Conservation (phyloP, 2,329 filamentous ascomycete species). For the Parastagonospora nodorum region DNA sequence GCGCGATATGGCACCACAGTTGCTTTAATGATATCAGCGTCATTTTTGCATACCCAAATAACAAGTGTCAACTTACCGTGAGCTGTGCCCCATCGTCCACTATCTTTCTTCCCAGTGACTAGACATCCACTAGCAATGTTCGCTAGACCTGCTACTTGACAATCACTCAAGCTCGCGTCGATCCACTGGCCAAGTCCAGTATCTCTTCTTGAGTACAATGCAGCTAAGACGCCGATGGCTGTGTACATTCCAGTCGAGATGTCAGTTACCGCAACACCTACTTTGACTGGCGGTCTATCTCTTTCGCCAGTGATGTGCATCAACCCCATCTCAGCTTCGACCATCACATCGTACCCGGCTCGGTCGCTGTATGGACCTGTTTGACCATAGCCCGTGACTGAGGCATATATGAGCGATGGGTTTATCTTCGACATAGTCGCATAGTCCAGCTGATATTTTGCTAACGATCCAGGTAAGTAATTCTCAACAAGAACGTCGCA, state of each 20-base stretch:
- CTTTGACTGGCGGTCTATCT: slow-evolving; percentile 90
- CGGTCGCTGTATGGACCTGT: slow-evolving; percentile 85
- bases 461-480: slow-evolving; percentile 84
- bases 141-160: slow-evolving; percentile 86
- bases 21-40: slow-evolving; percentile 55
- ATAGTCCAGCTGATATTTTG: slow-evolving; percentile 90
- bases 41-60: background rate
- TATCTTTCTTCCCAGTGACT: slow-evolving; percentile 83
- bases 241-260: slow-evolving; percentile 94
- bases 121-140: slow-evolving; percentile 92
- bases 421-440: slow-evolving; percentile 78
- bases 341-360: slow-evolving; percentile 98
- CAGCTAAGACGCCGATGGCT: slow-evolving; percentile 92
- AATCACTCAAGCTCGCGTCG: slow-evolving; percentile 88
- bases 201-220: slow-evolving; percentile 73
- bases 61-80: slow-evolving; percentile 66
- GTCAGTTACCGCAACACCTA: slow-evolving; percentile 97
- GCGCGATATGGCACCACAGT: slow-evolving; percentile 94
- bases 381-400: slow-evolving; percentile 95
- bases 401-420: slow-evolving; percentile 86
- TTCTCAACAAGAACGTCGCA: slow-evolving; percentile 96
- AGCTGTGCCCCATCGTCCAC: slow-evolving; percentile 91
- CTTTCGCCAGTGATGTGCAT: slow-evolving; percentile 97
- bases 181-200: slow-evolving; percentile 88
- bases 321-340: slow-evolving; percentile 94